phyloP scores from a whole-genome alignment of 768 basidiomycete species.

The Leccinum ochraceum region DNA sequence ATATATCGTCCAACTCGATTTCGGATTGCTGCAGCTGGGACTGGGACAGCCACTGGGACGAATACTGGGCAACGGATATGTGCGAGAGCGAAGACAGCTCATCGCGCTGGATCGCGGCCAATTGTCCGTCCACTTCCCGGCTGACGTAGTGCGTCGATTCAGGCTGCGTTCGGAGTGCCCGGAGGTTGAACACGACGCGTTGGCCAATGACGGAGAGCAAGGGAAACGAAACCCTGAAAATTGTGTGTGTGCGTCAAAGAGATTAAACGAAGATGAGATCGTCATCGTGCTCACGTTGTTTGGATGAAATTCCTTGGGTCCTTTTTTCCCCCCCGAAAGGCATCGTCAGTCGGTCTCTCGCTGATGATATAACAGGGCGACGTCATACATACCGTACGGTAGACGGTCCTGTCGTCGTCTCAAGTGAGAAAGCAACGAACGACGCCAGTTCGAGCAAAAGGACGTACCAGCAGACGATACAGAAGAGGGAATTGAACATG shows the following conservation, averaged over 20 bases:
- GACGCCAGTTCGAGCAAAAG: background rate
- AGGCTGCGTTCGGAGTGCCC: slow-evolving; percentile 1
- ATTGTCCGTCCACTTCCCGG: slow-evolving; percentile 12
- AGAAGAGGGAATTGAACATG: slow-evolving; percentile 7
- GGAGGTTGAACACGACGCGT: slow-evolving; percentile 27
- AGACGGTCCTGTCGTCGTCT: slow-evolving; percentile 9
- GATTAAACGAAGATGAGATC: no score
- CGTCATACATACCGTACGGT: slow-evolving; percentile 7
- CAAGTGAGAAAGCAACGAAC: background rate
- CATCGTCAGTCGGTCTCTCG: background rate
- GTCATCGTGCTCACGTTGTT: slow-evolving; percentile 8
- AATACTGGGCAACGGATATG: background rate
- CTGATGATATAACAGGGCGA: no score
- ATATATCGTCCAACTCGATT: background rate
- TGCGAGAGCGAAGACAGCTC: background rate
- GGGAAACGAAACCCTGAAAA: slow-evolving; percentile 2
- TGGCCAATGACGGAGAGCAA: slow-evolving; percentile 20
- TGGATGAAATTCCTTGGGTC: slow-evolving; percentile 19
- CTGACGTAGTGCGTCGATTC: slow-evolving; percentile 18
- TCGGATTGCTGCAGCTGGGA: background rate
- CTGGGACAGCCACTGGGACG: background rate
- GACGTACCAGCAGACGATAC: slow-evolving; percentile 20
- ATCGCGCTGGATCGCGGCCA: slow-evolving; percentile 1
- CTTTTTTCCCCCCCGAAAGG: background rate
- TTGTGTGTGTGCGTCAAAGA: background rate